Percentiles rank a stretch among this genome's conserved stretches.
Conservation (phyloP, 176 grass and related monocot genomes). For the Echinochloa phyllopogon region DNA sequence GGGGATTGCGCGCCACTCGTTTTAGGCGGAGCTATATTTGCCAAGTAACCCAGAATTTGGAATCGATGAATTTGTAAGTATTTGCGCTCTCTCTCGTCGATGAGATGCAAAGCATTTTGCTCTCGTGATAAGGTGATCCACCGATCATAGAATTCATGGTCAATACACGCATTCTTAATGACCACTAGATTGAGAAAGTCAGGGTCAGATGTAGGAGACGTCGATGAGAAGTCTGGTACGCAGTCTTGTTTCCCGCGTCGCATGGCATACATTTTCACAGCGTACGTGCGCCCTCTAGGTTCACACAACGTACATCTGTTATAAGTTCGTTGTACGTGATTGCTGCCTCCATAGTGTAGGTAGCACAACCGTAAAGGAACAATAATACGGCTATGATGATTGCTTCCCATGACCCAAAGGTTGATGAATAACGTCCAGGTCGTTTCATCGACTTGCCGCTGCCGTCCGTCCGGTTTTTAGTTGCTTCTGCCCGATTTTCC, state of each 20-base stretch:
- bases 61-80: not conserved
- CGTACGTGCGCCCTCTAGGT: not conserved
- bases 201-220: not conserved
- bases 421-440: not conserved
- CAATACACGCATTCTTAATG: not conserved
- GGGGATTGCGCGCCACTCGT: not conserved
- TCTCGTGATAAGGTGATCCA: not conserved
- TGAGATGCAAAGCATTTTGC: not conserved
- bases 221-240: not conserved
- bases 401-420: not conserved
- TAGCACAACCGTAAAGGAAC: slow-evolving; percentile 24
- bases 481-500: not conserved
- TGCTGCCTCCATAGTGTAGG: not conserved
- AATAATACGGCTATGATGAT: slow-evolving; percentile 9
- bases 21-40: too few species aligned
- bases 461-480: not conserved
- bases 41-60: too few species aligned
- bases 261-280: not conserved
- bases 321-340: not conserved
- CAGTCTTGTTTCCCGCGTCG: not conserved
- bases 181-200: not conserved
- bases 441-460: not conserved
- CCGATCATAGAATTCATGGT: not conserved
- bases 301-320: not conserved
- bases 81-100: not conserved